A percentile compares a stretch with the other conserved stretches of the same genome.
Conservation (phyloP, 2,329 filamentous ascomycete species). For the Peltaster fructicola region DNA sequence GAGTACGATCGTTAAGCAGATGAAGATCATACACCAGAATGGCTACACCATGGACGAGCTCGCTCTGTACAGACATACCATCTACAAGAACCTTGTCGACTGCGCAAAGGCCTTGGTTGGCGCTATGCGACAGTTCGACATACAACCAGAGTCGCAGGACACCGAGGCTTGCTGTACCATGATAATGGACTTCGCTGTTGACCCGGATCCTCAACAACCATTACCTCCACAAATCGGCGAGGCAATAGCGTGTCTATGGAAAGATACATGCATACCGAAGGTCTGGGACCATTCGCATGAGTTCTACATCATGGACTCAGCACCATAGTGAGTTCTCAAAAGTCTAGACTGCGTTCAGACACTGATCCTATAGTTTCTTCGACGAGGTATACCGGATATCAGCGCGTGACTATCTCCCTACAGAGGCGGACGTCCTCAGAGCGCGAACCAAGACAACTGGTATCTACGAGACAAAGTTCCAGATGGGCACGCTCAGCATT, state of each 20-base stretch:
- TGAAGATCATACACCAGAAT: conserved; percentile 99
- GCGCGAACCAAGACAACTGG: conserved; percentile 96
- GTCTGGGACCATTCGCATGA: conserved; percentile 90
- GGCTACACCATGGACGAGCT: conserved; percentile 91
- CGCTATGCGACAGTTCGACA: conserved; percentile 81
- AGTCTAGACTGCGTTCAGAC: conserved; percentile 6
- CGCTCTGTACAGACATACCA: conserved; percentile 81
- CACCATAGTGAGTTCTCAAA: conserved; percentile 60
- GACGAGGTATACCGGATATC: conserved; percentile 80
- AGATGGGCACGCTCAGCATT: conserved; percentile 96
- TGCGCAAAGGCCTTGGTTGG: conserved; percentile 86
- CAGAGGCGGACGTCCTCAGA: conserved; percentile 85
- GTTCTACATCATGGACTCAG: conserved; percentile 98
- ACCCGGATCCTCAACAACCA: conserved; percentile 72
- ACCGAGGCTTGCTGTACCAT: conserved; percentile 63
- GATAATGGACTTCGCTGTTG: conserved; percentile 71
- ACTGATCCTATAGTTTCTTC: conserved; percentile 55
- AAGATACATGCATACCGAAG: conserved; percentile 63
- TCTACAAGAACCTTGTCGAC: conserved; percentile 96
- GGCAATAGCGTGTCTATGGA: conserved; percentile 77
- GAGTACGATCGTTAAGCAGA: conserved; percentile 98
- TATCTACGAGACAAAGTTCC: conserved; percentile 97
- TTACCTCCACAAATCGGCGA: conserved; percentile 66
- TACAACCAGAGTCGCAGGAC: conserved; percentile 54
- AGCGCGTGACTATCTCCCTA: conserved; percentile 68